A percentile compares a stretch with the other conserved stretches of the same genome.
These are phyloP conservation scores for Argentina anserina DNA, from an alignment of 306 rosid species.

Conservation along the genomic window DNA sequence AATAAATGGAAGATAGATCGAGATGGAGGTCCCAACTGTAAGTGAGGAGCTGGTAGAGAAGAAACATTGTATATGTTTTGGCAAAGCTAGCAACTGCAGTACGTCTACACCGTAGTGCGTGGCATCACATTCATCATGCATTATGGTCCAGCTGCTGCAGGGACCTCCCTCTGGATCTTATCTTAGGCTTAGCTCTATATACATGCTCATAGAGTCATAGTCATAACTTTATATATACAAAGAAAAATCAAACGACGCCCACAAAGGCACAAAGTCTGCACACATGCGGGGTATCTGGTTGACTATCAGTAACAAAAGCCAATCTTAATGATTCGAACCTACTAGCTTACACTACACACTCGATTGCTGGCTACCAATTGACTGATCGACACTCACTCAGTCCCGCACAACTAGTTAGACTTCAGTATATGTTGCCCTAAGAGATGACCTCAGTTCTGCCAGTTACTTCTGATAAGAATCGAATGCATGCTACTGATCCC, in stretches of 20 bases:
- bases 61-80: neutral
- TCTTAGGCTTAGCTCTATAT: neutral
- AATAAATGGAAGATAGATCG: neutral
- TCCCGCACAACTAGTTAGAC: neutral
- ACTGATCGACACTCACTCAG: neutral
- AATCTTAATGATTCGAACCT: neutral
- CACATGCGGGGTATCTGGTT: slow-evolving; percentile 5
- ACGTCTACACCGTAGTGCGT: neutral
- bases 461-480: no score
- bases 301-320: neutral
- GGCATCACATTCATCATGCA: neutral
- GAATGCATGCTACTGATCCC: no score
- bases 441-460: neutral
- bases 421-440: neutral
- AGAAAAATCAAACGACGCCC: slow-evolving; percentile 4
- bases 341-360: neutral
- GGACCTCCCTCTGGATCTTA: neutral
- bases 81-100: neutral
- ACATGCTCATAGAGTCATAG: neutral
- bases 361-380: neutral
- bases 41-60: neutral
- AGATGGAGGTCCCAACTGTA: neutral
- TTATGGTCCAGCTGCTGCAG: neutral
- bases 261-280: slow-evolving; percentile 3
- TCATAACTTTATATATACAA: neutral